Conservation (phyloP, 2,329 filamentous ascomycete species). For the Diaporthe vexans region DNA sequence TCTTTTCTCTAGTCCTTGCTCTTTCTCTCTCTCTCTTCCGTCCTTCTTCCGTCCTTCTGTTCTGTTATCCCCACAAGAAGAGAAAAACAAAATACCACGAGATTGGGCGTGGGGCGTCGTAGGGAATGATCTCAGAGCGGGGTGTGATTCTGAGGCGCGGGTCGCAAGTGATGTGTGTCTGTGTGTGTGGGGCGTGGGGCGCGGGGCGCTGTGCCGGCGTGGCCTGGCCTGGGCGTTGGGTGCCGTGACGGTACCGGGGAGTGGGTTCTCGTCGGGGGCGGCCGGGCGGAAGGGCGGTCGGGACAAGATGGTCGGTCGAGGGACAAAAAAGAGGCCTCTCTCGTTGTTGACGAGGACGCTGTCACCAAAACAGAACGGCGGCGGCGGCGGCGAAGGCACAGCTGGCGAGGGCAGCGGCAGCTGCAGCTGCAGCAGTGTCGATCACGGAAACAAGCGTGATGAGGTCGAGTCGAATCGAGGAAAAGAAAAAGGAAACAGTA, state of each 20-base stretch:
- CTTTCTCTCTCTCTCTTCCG: neutral
- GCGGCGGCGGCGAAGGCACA: neutral
- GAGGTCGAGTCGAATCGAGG: neutral
- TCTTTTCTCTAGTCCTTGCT: neutral
- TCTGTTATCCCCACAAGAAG: neutral
- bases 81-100: conserved; percentile 1
- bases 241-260: neutral
- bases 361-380: neutral
- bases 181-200: conserved; percentile 29
- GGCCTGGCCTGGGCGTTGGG: neutral
- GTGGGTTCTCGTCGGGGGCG: conserved; percentile 1
- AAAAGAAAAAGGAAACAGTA: neutral
- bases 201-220: conserved; percentile 27
- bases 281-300: too few relatives aligned
- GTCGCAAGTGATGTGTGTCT: neutral
- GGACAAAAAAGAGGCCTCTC: neutral
- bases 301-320: too few relatives aligned
- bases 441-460: conserved; percentile 4
- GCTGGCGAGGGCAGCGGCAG: neutral
- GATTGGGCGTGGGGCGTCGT: conserved; percentile 31
- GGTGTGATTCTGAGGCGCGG: conserved; percentile 33
- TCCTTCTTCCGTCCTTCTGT: neutral
- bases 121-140: conserved; percentile 41
- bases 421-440: neutral
- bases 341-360: neutral